Conservation (phyloP, 2,329 filamentous ascomycete genomes). For the Elsinoe australis region DNA sequence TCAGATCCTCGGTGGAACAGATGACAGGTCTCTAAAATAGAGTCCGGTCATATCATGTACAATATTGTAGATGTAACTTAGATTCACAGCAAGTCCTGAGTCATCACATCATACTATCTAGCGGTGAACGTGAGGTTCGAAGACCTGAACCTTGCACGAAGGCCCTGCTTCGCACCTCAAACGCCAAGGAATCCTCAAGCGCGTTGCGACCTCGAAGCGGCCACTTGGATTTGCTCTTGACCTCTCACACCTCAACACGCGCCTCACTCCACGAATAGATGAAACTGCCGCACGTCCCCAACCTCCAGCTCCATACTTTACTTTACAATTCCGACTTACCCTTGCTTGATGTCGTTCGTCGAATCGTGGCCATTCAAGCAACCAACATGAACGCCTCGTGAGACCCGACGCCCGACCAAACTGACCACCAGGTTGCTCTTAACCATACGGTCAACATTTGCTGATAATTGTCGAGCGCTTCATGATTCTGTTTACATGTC, state of each 20-base stretch:
- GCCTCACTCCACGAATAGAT: conserved; percentile 9
- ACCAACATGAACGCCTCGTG: conserved; percentile 3
- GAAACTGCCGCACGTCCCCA: conserved; percentile 14
- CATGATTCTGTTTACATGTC: not conserved
- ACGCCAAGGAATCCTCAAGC: conserved; percentile 3
- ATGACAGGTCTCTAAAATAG: not conserved
- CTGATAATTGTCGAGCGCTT: not conserved
- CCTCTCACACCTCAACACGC: conserved; percentile 9
- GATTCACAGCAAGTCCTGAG: not conserved
- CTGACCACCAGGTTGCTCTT: not conserved
- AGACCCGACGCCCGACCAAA: conserved; percentile 8
- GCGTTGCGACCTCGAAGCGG: not conserved
- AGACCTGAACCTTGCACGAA: too few relatives aligned
- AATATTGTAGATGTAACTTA: not conserved
- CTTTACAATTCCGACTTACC: not conserved
- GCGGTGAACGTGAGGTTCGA: too few relatives aligned
- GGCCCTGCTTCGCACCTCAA: too few relatives aligned
- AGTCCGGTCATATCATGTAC: not conserved
- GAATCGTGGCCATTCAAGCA: conserved; percentile 6
- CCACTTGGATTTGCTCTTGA: not conserved
- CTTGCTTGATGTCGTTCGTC: conserved; percentile 1
- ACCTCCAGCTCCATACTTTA: not conserved
- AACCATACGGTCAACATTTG: conserved; percentile 5
- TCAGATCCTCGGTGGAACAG: not conserved
- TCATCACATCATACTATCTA: too few relatives aligned